Conservation (phyloP, 495 filamentous ascomycete species). For the Aspergillus saccharolyticus region DNA sequence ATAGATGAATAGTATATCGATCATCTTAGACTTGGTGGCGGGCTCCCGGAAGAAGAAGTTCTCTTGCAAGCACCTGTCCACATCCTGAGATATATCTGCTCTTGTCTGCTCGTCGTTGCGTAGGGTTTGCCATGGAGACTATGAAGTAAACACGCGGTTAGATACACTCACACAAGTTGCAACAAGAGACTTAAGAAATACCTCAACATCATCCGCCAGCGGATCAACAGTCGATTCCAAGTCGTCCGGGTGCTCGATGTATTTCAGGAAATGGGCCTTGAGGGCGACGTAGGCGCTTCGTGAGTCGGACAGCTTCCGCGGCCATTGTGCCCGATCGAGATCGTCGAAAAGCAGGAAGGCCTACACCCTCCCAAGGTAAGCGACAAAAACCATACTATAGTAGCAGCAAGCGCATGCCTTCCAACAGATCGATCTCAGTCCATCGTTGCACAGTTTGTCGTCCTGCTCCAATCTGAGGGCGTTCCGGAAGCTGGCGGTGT, state of each 20-base stretch:
- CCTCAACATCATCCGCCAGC: constrained; percentile 77
- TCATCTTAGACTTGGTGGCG: constrained; percentile 70
- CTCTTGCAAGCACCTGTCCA: constrained; percentile 88
- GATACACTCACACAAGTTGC: constrained; percentile 15
- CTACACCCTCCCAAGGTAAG: constrained; percentile 39
- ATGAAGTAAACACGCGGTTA: constrained; percentile 32
- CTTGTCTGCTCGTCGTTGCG: constrained; percentile 79
- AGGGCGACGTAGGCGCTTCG: constrained; percentile 69
- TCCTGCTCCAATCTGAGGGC: constrained; percentile 55
- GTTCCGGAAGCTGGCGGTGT: constrained; percentile 58
- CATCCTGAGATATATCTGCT: constrained; percentile 91
- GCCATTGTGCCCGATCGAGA: constrained; percentile 64
- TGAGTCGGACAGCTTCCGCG: constrained; percentile 57
- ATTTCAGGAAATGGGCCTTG: constrained; percentile 67
- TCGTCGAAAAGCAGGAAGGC: constrained; percentile 75
- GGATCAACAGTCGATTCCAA: constrained; percentile 74
- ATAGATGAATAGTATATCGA: constrained; percentile 88
- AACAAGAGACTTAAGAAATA: constrained; percentile 36
- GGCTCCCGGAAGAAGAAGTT: constrained; percentile 83
- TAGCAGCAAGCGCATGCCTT: constrained; percentile 53
- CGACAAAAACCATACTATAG: constrained; percentile 1
- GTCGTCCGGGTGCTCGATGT: constrained; percentile 76
- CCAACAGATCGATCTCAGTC: constrained; percentile 88
- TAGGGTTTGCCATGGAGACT: constrained; percentile 87
- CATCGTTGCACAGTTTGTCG: constrained; percentile 58